phyloP scores from a whole-genome alignment of 805 yeast genomes.

The Lipomyces mesembrius region DNA sequence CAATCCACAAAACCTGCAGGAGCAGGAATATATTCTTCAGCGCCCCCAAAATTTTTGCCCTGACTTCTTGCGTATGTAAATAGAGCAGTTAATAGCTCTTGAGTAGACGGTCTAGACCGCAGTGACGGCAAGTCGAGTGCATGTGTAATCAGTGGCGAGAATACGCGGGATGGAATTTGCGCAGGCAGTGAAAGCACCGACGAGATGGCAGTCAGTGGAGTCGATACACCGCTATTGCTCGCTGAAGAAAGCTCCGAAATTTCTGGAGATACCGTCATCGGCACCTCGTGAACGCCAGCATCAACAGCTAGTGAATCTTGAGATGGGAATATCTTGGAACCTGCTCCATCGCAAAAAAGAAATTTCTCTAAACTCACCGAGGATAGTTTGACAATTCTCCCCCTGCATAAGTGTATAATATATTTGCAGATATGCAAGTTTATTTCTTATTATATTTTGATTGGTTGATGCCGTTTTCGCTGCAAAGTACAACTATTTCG shows the following conservation, averaged over 20 bases:
- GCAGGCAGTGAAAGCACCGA: conserved; percentile 22
- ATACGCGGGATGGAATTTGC: conserved; percentile 21
- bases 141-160: conserved; percentile 22
- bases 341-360: too few relatives aligned
- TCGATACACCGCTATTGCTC: conserved; percentile 12
- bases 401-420: neutral
- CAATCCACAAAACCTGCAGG: conserved; percentile 31
- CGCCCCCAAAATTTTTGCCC: conserved; percentile 13
- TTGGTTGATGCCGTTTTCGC: neutral
- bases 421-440: neutral
- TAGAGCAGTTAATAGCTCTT: conserved; percentile 9
- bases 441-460: too few relatives aligned
- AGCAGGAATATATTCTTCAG: neutral
- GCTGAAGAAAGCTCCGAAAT: conserved; percentile 5
- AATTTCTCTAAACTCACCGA: too few relatives aligned
- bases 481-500: neutral
- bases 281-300: neutral
- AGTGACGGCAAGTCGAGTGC: conserved; percentile 30
- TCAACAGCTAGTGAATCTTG: neutral
- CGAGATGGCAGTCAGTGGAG: conserved; percentile 8
- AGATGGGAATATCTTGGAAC: neutral
- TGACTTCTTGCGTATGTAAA: conserved; percentile 4
- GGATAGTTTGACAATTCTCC: neutral
- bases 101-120: conserved; percentile 16
- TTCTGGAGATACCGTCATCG: conserved; percentile 2